These are phyloP conservation scores for Osmanthus fragrans DNA, from an alignment of 257 asterid species.

Conservation along the genomic window DNA sequence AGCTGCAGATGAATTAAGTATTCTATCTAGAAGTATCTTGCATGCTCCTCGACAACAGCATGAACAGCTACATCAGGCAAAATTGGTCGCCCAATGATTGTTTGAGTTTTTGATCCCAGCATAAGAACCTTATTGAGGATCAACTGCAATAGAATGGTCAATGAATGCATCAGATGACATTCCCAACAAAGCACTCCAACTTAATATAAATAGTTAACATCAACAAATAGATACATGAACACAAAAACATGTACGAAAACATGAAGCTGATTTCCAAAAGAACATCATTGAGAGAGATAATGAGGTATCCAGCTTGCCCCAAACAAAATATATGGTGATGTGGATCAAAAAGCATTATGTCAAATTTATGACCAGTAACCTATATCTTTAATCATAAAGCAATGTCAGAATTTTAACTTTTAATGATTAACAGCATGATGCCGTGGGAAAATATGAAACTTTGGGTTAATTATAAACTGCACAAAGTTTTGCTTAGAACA, in stretches of 20 bases:
- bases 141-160: conserved; percentile 50
- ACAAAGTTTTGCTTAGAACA: neutral
- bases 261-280: neutral
- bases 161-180: conserved; percentile 19
- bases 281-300: neutral
- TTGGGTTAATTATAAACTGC: neutral
- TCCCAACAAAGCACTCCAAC: conserved; percentile 1
- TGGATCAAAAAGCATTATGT: neutral
- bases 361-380: neutral
- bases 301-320: neutral
- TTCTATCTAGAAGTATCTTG: conserved; percentile 41
- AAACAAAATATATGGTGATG: neutral
- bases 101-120: conserved; percentile 74
- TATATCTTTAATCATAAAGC: neutral
- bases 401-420: neutral
- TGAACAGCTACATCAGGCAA: conserved; percentile 92
- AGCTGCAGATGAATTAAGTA: conserved; percentile 5
- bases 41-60: conserved; percentile 98
- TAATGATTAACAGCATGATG: conserved; percentile 5
- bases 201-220: conserved; percentile 3
- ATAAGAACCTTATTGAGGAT: conserved; percentile 79
- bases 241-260: conserved; percentile 6
- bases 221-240: conserved; percentile 10
- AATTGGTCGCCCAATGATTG: conserved; percentile 86
- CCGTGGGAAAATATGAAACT: neutral